These are phyloP conservation scores for Neopestalotiopsis sp. DNA, from an alignment of 2,329 filamentous ascomycete species.

Conservation along the genomic window DNA sequence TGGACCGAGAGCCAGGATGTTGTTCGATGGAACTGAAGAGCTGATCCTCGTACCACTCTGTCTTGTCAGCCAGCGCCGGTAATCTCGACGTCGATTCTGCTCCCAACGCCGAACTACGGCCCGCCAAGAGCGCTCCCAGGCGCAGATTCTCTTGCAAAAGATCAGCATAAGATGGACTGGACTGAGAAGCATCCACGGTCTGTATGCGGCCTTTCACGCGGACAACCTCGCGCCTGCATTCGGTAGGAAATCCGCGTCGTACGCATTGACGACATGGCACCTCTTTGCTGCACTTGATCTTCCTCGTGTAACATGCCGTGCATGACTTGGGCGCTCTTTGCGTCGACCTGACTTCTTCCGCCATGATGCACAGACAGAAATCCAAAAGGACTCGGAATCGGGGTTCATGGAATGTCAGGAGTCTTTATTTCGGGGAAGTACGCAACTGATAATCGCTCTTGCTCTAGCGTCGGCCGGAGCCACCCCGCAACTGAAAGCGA, in stretches of 20 bases:
- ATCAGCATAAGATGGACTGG: background rate
- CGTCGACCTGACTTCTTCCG: background rate
- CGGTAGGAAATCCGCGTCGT: background rate
- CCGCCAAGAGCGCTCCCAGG: background rate
- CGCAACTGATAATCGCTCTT: background rate
- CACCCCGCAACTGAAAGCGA: background rate
- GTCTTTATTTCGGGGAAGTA: background rate
- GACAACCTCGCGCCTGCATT: background rate
- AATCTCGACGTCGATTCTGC: background rate
- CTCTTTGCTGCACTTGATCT: conserved; percentile 1
- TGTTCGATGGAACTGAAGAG: background rate
- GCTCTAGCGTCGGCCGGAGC: background rate
- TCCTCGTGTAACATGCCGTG: background rate
- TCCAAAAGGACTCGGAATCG: background rate
- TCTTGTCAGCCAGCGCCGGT: background rate
- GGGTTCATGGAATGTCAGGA: background rate
- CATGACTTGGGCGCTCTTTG: background rate
- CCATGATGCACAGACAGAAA: background rate
- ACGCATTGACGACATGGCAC: background rate
- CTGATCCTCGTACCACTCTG: background rate
- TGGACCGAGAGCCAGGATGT: background rate
- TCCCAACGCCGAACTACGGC: background rate
- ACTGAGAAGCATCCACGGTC: background rate
- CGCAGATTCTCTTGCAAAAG: background rate
- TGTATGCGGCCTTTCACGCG: background rate